Percentiles rank a stretch among this genome's conserved stretches.
These are phyloP conservation scores for Verbena officinalis DNA, from an alignment of 257 asterid genomes.

Conservation along the genomic window DNA sequence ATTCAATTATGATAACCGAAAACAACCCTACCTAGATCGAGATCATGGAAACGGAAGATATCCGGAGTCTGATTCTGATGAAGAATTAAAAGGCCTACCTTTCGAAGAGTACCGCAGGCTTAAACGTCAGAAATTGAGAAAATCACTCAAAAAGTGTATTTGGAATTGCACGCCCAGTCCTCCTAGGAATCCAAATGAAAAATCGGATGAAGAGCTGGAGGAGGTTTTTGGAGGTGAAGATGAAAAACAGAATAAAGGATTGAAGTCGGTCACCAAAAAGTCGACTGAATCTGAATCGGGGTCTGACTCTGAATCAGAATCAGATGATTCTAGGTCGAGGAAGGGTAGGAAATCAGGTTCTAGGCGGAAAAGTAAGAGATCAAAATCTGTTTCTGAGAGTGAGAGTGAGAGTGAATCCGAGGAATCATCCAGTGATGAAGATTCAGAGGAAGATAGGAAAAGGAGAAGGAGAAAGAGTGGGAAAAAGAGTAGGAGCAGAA, in stretches of 20 bases:
- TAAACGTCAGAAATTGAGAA: slow-evolving; percentile 84
- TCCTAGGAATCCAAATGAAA: slow-evolving; percentile 65
- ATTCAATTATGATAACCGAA: slow-evolving; percentile 32
- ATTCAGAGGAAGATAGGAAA: slow-evolving; percentile 45
- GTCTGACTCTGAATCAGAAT: slow-evolving; percentile 40
- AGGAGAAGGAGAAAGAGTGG: slow-evolving; percentile 41
- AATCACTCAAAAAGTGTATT: slow-evolving; percentile 46
- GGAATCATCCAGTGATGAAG: slow-evolving; percentile 42
- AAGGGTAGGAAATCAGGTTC: slow-evolving; percentile 52
- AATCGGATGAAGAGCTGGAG: slow-evolving; percentile 51
- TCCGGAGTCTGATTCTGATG: slow-evolving; percentile 72
- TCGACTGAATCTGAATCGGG: slow-evolving; percentile 44
- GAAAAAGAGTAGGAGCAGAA: slow-evolving; percentile 41
- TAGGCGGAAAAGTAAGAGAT: slow-evolving; percentile 45
- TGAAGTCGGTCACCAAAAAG: slow-evolving; percentile 30
- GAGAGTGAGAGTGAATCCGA: slow-evolving; percentile 45
- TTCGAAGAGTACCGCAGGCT: slow-evolving; percentile 78
- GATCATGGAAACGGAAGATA: slow-evolving; percentile 52
- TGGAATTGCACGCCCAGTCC: slow-evolving; percentile 97
- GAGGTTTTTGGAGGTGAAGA: slow-evolving; percentile 45
- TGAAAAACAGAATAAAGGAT: slow-evolving; percentile 36
- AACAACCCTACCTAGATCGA: slow-evolving; percentile 61
- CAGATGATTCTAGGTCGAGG: slow-evolving; percentile 58
- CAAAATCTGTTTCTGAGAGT: slow-evolving; percentile 36
- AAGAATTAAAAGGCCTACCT: slow-evolving; percentile 71